Percentiles rank a stretch among this genome's conserved stretches.
Evolutionary conservation across 352 stramenopile species (phyloP).

Genomic region (Phytophthora pistaciae): DNA sequence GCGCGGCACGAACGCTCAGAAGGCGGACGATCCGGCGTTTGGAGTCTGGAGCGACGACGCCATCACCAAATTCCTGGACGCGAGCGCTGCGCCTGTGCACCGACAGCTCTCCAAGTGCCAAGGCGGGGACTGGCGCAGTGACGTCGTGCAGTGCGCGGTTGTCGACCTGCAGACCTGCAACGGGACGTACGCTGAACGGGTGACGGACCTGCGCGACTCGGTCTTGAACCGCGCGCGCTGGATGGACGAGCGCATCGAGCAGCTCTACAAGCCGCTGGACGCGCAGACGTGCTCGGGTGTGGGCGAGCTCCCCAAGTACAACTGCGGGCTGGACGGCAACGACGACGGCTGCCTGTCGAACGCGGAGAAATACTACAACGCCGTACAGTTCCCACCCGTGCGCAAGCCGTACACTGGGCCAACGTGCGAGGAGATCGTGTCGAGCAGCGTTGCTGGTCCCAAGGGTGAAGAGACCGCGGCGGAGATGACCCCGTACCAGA

Average conservation of each 20-base stretch:
- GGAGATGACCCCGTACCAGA: conserved; percentile 42
- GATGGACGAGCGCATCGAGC: conserved; percentile 79
- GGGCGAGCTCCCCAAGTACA: conserved; percentile 71
- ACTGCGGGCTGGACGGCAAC: conserved; percentile 68
- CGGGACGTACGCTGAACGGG: conserved; percentile 64
- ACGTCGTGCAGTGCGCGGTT: conserved; percentile 61
- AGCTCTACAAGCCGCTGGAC: conserved; percentile 73
- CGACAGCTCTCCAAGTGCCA: conserved; percentile 68
- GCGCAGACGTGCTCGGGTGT: conserved; percentile 67
- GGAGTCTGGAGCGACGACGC: conserved; percentile 63
- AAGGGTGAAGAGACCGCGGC: conserved; percentile 23
- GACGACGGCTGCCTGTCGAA: conserved; percentile 68
- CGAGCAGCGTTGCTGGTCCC: conserved; percentile 13
- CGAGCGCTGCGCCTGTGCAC: conserved; percentile 48
- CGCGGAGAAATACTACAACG: conserved; percentile 68
- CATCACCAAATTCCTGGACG: conserved; percentile 65
- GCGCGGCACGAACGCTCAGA: conserved; percentile 34
- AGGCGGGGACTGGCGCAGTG: conserved; percentile 52
- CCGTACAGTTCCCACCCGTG: conserved; percentile 60
- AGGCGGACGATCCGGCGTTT: conserved; percentile 22
- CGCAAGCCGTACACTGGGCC: conserved; percentile 60
- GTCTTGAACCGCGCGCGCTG: conserved; percentile 65
- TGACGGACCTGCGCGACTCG: conserved; percentile 50
- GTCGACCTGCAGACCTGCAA: conserved; percentile 67
- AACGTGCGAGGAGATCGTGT: conserved; percentile 40